phyloP scores from a whole-genome alignment of 179 eudicot species.

The Monotropa hypopitys region DNA sequence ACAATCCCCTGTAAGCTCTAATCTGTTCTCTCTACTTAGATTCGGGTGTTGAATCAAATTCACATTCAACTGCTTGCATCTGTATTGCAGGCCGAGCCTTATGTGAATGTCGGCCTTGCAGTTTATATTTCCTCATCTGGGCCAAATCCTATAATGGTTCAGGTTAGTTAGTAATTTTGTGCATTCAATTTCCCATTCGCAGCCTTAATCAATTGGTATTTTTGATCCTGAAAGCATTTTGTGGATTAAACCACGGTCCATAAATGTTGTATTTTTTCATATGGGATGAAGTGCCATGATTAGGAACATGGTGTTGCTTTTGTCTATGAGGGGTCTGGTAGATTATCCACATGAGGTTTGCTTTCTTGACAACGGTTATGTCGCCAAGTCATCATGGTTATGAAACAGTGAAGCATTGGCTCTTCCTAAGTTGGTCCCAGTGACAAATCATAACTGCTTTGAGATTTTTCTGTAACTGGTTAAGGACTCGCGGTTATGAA shows the following conservation, averaged over 20 bases:
- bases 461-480: neutral
- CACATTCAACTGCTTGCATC: constrained; percentile 3
- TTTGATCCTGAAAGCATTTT: neutral
- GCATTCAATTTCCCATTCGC: neutral
- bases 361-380: no score
- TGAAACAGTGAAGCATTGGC: no score
- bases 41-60: neutral
- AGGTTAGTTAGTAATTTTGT: constrained; percentile 48
- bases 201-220: neutral
- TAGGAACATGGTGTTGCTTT: no score
- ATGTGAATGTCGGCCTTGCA: constrained; percentile 83
- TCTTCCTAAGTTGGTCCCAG: neutral
- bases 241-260: neutral
- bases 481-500: neutral
- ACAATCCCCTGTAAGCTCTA: constrained; percentile 59
- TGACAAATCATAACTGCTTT: neutral
- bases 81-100: constrained; percentile 63
- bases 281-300: no score
- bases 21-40: constrained; percentile 4
- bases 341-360: no score
- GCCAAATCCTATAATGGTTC: constrained; percentile 97
- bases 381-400: no score
- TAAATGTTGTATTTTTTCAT: no score
- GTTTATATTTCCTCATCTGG: constrained; percentile 85
- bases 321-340: no score